Evolutionary conservation across 2,329 filamentous ascomycete genomes (phyloP).

Genomic region (Pyrenochaeta sp.): DNA sequence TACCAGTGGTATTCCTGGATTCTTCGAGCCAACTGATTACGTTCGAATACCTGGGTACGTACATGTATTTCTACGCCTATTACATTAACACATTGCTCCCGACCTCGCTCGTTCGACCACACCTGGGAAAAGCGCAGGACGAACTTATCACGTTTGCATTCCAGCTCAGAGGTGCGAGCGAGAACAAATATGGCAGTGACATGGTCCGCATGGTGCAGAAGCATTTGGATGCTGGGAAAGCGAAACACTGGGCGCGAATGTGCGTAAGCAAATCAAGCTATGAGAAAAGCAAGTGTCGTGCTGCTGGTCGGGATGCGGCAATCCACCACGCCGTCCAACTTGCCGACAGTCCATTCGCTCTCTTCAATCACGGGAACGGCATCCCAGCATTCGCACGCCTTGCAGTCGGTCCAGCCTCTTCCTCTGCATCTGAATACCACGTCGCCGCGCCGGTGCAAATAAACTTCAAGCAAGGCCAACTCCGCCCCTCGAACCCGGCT

Average conservation of each 20-base stretch:
- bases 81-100: conserved; percentile 44
- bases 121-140: conserved; percentile 39
- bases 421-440: conserved; percentile 17
- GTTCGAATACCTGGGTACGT: conserved; percentile 29
- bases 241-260: conserved; percentile 31
- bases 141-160: conserved; percentile 40
- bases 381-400: conserved; percentile 38
- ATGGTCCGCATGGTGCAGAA: conserved; percentile 32
- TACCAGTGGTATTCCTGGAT: conserved; percentile 43
- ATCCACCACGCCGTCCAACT: conserved; percentile 39
- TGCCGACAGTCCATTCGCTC: conserved; percentile 37
- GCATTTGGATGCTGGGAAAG: conserved; percentile 29
- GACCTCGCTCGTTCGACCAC: conserved; percentile 19
- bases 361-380: conserved; percentile 10
- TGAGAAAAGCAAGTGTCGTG: conserved; percentile 27
- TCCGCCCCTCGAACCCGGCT: conserved; percentile 25
- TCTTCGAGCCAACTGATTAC: conserved; percentile 30
- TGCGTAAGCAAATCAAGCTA: conserved; percentile 34
- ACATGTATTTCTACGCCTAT: conserved; percentile 45
- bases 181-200: conserved; percentile 24
- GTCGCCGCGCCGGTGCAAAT: conserved; percentile 34
- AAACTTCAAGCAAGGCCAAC: conserved; percentile 15
- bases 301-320: conserved; percentile 24
- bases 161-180: conserved; percentile 33
- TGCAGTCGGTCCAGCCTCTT: conserved; percentile 32